Evolutionary conservation across 1,284 basidiomycete genomes (phyloP), one percentile per base, ranked within the genome.

Genomic region (Bondarzewia mesenterica): DNA sequence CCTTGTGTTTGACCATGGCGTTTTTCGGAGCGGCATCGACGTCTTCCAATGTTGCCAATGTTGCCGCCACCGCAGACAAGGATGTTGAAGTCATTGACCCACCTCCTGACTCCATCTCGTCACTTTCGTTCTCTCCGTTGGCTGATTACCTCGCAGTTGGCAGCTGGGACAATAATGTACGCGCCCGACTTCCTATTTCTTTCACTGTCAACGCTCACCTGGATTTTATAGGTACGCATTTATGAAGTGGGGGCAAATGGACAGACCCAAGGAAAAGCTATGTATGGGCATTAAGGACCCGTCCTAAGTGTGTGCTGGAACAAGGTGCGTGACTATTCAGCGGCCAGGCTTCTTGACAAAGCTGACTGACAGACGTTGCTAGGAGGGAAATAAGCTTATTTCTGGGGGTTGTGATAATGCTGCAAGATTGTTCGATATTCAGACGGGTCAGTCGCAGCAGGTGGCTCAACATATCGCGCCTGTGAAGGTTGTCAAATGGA

Each of bases 321-420:
- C 62, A 84, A 82, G 62, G 80, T 78, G 53, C 42, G 68, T 58
- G 48, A 32, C 12, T 10, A 7, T 10, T 32, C n/a, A n/a, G n/a
- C n/a, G n/a, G n/a, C n/a, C n/a, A n/a, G n/a, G n/a, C n/a, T n/a
- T n/a, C n/a, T n/a, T n/a, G n/a, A n/a, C n/a, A n/a, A n/a, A n/a
- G n/a, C n/a, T n/a, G n/a, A n/a, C n/a, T n/a, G n/a, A n/a, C n/a
- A n/a, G n/a, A n/a, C n/a, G n/a, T n/a, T n/a, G n/a, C 15, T 53
- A 84, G 84, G 88, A 91, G 53, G 89, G 89, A 26, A 82, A 74
- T 57, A 89, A 89, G 63, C 70, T 93, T 27, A 78, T 93, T 58
- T 91, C 89, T 16, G 84, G 82, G n/a, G 90, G 89, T 36, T 86
- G 85, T 32, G 92, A 95, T 69, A 91, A 91, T 63, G 82, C 83